A percentile compares a stretch with the other conserved stretches of the same genome.
Conservation (phyloP, 2,329 filamentous ascomycete genomes). For the Aspergillus novoparasiticus region DNA sequence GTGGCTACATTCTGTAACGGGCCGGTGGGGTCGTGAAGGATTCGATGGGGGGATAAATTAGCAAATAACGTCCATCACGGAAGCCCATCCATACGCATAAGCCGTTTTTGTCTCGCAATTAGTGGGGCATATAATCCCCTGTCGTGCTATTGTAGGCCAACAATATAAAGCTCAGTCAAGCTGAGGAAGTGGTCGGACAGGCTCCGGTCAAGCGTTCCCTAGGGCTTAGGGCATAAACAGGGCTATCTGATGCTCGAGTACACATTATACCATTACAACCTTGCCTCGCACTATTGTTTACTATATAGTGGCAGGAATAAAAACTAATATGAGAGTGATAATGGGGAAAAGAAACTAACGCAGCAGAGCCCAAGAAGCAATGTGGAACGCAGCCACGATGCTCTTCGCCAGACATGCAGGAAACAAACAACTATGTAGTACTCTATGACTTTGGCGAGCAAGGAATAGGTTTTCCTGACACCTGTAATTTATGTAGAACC, state of each 20-base stretch:
- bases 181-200: neutral
- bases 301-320: neutral
- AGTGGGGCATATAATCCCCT: neutral
- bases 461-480: too few relatives aligned
- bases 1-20: neutral
- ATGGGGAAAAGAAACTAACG: neutral
- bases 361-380: neutral
- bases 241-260: neutral
- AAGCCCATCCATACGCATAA: neutral
- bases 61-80: neutral
- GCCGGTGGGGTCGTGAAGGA: neutral
- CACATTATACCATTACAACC: neutral
- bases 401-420: neutral
- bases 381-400: neutral
- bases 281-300: neutral
- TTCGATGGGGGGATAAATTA: neutral
- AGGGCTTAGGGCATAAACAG: neutral
- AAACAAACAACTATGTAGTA: neutral
- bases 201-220: neutral
- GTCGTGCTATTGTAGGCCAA: neutral
- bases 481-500: neutral
- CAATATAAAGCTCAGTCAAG: neutral
- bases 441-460: neutral
- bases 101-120: neutral
- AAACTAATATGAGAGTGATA: neutral